Evolutionary conservation across 768 basidiomycete genomes (phyloP).

Genomic region (Panellus pusillus): DNA sequence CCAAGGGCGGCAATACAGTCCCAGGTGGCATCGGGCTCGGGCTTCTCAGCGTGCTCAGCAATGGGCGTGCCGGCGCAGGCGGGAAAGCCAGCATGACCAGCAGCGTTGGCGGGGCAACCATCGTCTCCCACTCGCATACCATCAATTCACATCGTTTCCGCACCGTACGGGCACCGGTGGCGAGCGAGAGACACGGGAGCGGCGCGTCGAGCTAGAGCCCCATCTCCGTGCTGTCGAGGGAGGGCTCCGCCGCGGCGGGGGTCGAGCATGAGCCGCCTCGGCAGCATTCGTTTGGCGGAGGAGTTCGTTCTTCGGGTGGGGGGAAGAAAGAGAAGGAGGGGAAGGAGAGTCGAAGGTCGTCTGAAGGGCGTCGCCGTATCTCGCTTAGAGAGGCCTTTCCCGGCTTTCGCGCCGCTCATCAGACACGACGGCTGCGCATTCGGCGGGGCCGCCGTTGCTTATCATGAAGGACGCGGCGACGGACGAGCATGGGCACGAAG

Average conservation of each 20-base stretch:
- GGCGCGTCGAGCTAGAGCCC: conserved; percentile 30
- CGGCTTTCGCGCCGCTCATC: too few relatives aligned
- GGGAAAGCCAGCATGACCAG: conserved; percentile 29
- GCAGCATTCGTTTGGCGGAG: conserved; percentile 37
- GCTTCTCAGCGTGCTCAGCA: conserved; percentile 15
- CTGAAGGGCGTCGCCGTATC: too few relatives aligned
- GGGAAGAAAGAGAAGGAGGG: conserved; percentile 25
- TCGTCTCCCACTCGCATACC: conserved; percentile 10
- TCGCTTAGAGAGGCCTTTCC: too few relatives aligned
- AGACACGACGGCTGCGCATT: conserved; percentile 8
- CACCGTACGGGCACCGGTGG: conserved; percentile 15
- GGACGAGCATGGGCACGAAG: too few relatives aligned
- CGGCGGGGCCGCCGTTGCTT: conserved; percentile 26
- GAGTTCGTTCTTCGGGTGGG: conserved; percentile 33
- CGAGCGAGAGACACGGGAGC: too few relatives aligned
- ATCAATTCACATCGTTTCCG: conserved; percentile 35
- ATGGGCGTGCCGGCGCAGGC: conserved; percentile 11
- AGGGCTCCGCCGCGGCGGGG: conserved; percentile 44
- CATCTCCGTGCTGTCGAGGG: conserved; percentile 32
- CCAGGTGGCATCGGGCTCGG: too few relatives aligned
- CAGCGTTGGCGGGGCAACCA: conserved; percentile 37
- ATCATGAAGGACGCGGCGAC: conserved; percentile 53
- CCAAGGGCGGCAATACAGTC: too few relatives aligned
- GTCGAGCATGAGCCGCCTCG: conserved; percentile 48
- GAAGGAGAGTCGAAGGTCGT: conserved; percentile 49